A percentile compares a stretch with the other conserved stretches of the same genome.
Conservation (phyloP, 352 stramenopile species). For the Globisporangium middletonii region DNA sequence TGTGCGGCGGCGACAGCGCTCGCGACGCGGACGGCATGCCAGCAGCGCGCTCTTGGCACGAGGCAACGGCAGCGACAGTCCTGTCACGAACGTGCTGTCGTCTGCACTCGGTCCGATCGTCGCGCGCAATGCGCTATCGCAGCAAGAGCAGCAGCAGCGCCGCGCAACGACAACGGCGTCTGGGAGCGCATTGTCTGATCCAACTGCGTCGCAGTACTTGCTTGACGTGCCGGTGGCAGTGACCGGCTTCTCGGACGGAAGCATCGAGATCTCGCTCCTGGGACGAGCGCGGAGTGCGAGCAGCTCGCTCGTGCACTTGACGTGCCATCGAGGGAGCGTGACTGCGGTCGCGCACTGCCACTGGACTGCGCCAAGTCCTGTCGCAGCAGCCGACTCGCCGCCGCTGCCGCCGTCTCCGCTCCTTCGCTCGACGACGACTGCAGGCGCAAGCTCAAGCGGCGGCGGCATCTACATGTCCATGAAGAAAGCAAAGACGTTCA, state of each 20-base stretch:
- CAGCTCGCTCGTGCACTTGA: constrained; percentile 11
- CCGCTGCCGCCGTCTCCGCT: background rate
- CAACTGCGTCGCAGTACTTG: constrained; percentile 24
- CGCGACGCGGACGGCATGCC: too few species aligned
- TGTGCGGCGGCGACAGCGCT: constrained; percentile 19
- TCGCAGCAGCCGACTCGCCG: background rate
- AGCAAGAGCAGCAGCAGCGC: background rate
- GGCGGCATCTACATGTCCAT: constrained; percentile 15
- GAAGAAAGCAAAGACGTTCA: constrained; percentile 15
- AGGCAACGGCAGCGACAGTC: background rate
- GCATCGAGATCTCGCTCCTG: constrained; percentile 31
- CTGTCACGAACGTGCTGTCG: constrained; percentile 18
- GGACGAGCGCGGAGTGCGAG: constrained; percentile 8
- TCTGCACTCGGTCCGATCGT: constrained; percentile 24
- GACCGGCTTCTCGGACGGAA: constrained; percentile 46
- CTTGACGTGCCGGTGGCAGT: constrained; percentile 54
- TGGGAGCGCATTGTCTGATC: background rate
- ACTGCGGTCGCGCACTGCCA: constrained; percentile 45
- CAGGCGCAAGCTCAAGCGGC: background rate
- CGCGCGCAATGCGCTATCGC: constrained; percentile 5
- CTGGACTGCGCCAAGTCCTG: constrained; percentile 15
- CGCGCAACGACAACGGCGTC: constrained; percentile 1
- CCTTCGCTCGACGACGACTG: background rate
- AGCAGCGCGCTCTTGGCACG: background rate
- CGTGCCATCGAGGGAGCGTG: constrained; percentile 32